phyloP scores from a whole-genome alignment of 352 stramenopile species.

The Pythium myriotylum region DNA sequence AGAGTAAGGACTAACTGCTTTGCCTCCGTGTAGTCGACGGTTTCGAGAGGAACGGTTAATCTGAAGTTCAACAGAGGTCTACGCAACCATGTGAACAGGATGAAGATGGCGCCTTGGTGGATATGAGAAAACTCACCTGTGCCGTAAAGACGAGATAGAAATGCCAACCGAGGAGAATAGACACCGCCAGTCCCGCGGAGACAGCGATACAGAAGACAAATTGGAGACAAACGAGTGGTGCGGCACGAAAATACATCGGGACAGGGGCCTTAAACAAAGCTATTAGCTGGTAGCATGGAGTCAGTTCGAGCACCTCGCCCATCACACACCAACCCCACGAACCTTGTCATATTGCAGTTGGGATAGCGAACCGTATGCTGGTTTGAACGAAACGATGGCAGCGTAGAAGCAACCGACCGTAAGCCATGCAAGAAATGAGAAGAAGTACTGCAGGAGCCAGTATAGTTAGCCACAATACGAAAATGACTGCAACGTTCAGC shows the following conservation, averaged over 20 bases:
- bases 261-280: slow-evolving; percentile 28
- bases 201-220: slow-evolving; percentile 72
- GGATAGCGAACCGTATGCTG: slow-evolving; percentile 58
- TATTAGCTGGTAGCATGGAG: slow-evolving; percentile 26
- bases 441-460: slow-evolving; percentile 59
- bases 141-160: slow-evolving; percentile 71
- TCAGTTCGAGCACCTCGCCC: not conserved
- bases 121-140: slow-evolving; percentile 45
- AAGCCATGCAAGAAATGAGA: slow-evolving; percentile 75
- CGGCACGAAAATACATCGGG: slow-evolving; percentile 19
- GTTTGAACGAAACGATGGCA: slow-evolving; percentile 52
- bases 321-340: slow-evolving; percentile 1
- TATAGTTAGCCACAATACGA: too few species aligned
- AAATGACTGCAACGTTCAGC: not conserved
- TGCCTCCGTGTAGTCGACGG: slow-evolving; percentile 48
- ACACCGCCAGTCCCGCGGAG: slow-evolving; percentile 61
- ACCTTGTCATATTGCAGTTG: slow-evolving; percentile 63
- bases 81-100: not conserved
- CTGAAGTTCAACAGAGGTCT: slow-evolving; percentile 83
- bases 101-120: not conserved
- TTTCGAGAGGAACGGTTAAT: slow-evolving; percentile 71
- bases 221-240: slow-evolving; percentile 47
- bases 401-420: slow-evolving; percentile 59
- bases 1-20: slow-evolving; percentile 64
- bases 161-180: slow-evolving; percentile 70